Evolutionary conservation across 306 rosid species (phyloP).

Genomic region (Carpinus fangiana): DNA sequence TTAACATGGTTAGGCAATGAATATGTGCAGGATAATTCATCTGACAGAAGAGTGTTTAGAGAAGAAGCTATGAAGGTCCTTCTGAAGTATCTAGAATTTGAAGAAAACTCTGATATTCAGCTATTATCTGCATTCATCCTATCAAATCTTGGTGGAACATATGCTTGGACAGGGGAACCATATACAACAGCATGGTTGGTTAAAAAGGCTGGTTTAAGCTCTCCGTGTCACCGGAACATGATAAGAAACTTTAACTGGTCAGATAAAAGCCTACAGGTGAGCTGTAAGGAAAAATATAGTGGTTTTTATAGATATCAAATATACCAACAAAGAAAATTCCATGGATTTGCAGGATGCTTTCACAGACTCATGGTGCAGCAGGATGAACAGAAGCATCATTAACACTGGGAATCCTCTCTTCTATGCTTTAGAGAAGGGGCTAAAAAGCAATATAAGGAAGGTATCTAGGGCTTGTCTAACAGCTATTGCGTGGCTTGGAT

Average conservation of each 20-base stretch:
- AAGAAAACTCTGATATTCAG: constrained; percentile 53
- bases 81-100: constrained; percentile 52
- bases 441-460: constrained; percentile 52
- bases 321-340: constrained; percentile 25
- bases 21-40: constrained; percentile 51
- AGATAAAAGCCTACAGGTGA: constrained; percentile 67
- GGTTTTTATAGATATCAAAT: constrained; percentile 5
- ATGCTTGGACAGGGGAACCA: constrained; percentile 75
- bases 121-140: constrained; percentile 63
- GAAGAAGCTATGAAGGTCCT: constrained; percentile 64
- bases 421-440: constrained; percentile 58
- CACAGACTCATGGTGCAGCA: constrained; percentile 73
- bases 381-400: constrained; percentile 52
- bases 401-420: constrained; percentile 57
- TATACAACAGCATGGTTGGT: constrained; percentile 81
- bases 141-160: constrained; percentile 78
- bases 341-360: constrained; percentile 57
- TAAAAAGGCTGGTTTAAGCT: constrained; percentile 62
- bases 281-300: constrained; percentile 10
- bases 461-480: constrained; percentile 69
- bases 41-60: constrained; percentile 40
- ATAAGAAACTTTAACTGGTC: constrained; percentile 60
- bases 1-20: background rate
- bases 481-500: constrained; percentile 79
- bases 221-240: constrained; percentile 58